Evolutionary conservation across 441 rosid species (phyloP).

Genomic region (Erodium moschatum): DNA sequence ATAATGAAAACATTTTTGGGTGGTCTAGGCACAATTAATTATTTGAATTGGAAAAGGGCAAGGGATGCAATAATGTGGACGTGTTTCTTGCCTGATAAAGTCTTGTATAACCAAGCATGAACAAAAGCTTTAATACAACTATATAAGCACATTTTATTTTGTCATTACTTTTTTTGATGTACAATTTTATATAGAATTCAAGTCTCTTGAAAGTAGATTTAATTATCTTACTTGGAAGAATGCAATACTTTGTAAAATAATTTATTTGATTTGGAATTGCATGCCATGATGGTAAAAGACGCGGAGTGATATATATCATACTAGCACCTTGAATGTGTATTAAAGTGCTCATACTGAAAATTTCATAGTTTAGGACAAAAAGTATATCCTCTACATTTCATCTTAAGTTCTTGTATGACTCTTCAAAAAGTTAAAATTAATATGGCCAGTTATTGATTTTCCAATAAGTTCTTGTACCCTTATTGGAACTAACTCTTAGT

Average conservation of each 20-base stretch:
- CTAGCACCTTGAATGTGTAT: conserved; percentile 3
- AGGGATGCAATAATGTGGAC: background rate
- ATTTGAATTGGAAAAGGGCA: background rate
- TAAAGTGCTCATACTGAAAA: background rate
- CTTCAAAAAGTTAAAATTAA: background rate
- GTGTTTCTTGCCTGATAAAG: background rate
- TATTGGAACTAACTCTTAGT: conserved; percentile 1
- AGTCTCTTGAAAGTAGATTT: background rate
- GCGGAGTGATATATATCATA: background rate
- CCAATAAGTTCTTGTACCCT: background rate
- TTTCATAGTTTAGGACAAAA: background rate
- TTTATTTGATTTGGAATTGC: background rate
- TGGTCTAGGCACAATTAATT: background rate
- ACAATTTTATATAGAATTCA: background rate
- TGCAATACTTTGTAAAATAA: background rate
- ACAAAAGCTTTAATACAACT: background rate
- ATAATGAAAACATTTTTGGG: background rate
- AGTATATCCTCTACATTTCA: background rate
- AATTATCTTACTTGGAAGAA: background rate
- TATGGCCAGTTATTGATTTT: background rate
- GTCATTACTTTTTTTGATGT: background rate
- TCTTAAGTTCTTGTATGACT: background rate
- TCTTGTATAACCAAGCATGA: conserved; percentile 1
- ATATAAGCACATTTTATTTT: background rate
- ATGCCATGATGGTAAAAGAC: background rate